Evolutionary conservation across 306 rosid genomes (phyloP), one percentile per base, ranked within the genome.

Genomic region (Chamaecrista fasciculata): DNA sequence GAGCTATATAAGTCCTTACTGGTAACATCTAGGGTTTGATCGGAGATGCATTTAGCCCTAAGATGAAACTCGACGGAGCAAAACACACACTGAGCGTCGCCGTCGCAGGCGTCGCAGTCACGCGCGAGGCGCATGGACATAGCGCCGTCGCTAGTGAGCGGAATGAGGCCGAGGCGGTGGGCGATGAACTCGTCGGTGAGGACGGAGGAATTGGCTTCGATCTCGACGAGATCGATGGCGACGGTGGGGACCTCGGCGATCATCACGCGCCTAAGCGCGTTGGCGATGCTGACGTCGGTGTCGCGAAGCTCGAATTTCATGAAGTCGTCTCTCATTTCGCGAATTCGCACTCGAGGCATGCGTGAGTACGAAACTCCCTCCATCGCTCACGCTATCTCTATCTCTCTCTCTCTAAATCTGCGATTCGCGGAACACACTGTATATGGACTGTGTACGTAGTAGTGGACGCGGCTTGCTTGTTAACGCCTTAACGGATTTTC

Each of bases 51-150:
- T 67, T 83, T 88, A 23, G 85, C 92, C 55, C 88, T 79, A 34
- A 93, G 93, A 14, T 86, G 89, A 20, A 93, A 87, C 88, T 92
- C 96, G 18, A 92, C 98, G 52, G 98, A 92, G 83, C 98, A 92
- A 74, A 78, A 90, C 87, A 86, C 96, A 64, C 98, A 92, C 80
- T 92, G 98, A 20, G 96, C 96, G 53, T 92, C 98, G 1, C 98
- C 98, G 65, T 92, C 98, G 21, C 98, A 92, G 18, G 96, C 93
- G 69, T 90, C 98, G 56, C 98, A 92, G 88, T 92, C 98, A 42
- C 98, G 98, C 19, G 98, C 90, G 87, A 93, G 83, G 37, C 98
- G 89, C 98, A 93, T 93, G 86, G 85, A 52, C 98, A 93, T 84
- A 26, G 98, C 96, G 1, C 96, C 89, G 11, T 86, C 93, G 51